Conservation (phyloP, 2,329 filamentous ascomycete species). For the Aureobasidium leucospermi region DNA sequence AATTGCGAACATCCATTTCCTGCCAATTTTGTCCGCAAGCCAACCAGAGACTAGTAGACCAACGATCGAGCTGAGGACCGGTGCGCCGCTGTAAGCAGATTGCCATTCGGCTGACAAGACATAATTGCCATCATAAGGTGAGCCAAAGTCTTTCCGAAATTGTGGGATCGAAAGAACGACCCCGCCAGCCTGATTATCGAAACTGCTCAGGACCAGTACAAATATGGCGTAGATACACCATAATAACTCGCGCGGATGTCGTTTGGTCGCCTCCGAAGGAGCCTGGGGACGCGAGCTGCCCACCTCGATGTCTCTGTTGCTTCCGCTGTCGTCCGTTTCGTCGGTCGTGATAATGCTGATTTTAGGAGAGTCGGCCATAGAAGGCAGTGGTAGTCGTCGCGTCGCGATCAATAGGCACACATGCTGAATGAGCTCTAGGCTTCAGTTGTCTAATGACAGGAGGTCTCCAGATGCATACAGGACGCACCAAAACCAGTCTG, state of each 20-base stretch:
- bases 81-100: constrained; percentile 37
- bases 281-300: background rate
- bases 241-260: constrained; percentile 25
- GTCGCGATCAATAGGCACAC: background rate
- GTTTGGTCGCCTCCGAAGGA: constrained; percentile 19
- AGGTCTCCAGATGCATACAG: background rate
- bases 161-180: constrained; percentile 38
- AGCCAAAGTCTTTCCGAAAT: constrained; percentile 41
- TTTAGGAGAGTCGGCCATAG: background rate
- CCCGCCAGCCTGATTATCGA: constrained; percentile 37
- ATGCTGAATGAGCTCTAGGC: background rate
- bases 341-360: background rate
- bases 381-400: background rate
- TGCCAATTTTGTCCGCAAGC: constrained; percentile 33
- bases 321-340: background rate
- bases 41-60: constrained; percentile 29
- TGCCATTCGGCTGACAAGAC: constrained; percentile 40
- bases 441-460: background rate
- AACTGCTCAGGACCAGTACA: constrained; percentile 33
- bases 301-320: background rate
- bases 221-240: constrained; percentile 37
- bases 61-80: constrained; percentile 32
- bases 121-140: constrained; percentile 30
- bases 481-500: background rate
- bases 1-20: constrained; percentile 28